Base-by-base conservation (phyloP, 192 early-diverging fungal genomes). In the Backusella luteola region DNA sequence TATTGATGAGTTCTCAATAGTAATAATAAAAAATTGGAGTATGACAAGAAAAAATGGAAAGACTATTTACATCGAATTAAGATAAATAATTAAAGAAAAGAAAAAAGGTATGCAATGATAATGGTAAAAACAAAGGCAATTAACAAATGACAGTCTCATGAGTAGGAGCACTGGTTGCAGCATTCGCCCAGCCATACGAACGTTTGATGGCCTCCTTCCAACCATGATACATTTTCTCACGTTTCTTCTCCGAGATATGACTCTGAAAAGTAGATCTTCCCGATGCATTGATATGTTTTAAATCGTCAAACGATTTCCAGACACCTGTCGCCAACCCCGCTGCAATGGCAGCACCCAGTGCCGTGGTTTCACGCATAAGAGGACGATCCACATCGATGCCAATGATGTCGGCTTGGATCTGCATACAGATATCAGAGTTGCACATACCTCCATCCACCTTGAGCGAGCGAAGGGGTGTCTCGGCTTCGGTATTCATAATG, bases 391-490 rank as follows among this genome's bases (percentile, higher is more conserved):
- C 95, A 38, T 91, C 84, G 67, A 97, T 93, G 2, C 90, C 90
- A 36, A 94, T 78, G 59, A 96, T 87, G 75, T 98, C 92, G 6
- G 96, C 91, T 85, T 97, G 95, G 72, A 98, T 85, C 85, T 98
- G 95, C 96, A 98, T 98, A 71, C 90, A 88, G 46, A 94, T 71
- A 74, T 96, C 93, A 34, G 95, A 96, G 83, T 93, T 94, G 42
- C 93, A 95, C 84, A 98, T 84, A 9, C 96, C 96, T 21, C 96
- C 96, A 77, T 98, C 96, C 19, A 96, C 96, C 41, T 93, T 91
- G 23, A 98, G 85, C n/a, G 86, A 74, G 9, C 85, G 84, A 63
- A 98, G 86, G 6, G 90, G 89, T 0, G 81, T 80, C 68, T 90
- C 89, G 14, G 88, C 88, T 74, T 96, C 95, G 26, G 81, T 84